Evolutionary conservation across 2,329 filamentous ascomycete species (phyloP).

Genomic region (Neonectria punicea): DNA sequence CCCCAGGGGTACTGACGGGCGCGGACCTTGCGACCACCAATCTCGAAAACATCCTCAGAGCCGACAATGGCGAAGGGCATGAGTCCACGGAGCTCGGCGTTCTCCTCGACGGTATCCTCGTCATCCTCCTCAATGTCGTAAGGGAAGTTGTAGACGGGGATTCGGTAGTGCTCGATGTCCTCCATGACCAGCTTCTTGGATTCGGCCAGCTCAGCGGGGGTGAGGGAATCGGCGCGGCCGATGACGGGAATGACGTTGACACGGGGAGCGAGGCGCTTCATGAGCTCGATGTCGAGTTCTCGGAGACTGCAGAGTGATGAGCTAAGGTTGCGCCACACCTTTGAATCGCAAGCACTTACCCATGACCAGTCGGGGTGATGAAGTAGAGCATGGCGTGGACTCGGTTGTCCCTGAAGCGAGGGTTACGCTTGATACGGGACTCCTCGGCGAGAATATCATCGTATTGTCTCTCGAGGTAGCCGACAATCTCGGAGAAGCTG

Average conservation of each 20-base stretch:
- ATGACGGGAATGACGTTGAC: constrained; percentile 99
- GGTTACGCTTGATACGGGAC: constrained; percentile 99
- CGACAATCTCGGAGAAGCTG: constrained; percentile 97
- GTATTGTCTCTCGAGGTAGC: constrained; percentile 98
- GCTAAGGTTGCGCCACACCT: neutral
- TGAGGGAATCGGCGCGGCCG: constrained; percentile 97
- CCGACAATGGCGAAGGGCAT: constrained; percentile 99
- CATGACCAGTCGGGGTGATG: constrained; percentile 97
- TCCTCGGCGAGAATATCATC: constrained; percentile 99
- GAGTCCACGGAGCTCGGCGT: constrained; percentile 93
- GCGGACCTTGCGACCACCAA: constrained; percentile 90
- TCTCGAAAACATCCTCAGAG: constrained; percentile 94
- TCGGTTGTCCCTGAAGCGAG: constrained; percentile 98
- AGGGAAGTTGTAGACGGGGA: constrained; percentile 99
- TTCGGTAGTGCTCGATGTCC: constrained; percentile 99
- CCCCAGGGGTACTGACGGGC: constrained; percentile 99
- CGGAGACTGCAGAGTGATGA: constrained; percentile 73
- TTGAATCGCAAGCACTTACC: constrained; percentile 61
- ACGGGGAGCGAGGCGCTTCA: constrained; percentile 98
- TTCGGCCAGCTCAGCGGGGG: constrained; percentile 94
- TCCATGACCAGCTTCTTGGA: constrained; percentile 99
- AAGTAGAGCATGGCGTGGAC: constrained; percentile 99
- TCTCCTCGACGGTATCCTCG: constrained; percentile 99
- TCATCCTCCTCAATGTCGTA: constrained; percentile 99
- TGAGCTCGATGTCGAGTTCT: constrained; percentile 98